Evolutionary conservation across 352 stramenopile species (phyloP), one percentile per base, ranked within the genome.

Genomic region (Globisporangium mamillatum): DNA sequence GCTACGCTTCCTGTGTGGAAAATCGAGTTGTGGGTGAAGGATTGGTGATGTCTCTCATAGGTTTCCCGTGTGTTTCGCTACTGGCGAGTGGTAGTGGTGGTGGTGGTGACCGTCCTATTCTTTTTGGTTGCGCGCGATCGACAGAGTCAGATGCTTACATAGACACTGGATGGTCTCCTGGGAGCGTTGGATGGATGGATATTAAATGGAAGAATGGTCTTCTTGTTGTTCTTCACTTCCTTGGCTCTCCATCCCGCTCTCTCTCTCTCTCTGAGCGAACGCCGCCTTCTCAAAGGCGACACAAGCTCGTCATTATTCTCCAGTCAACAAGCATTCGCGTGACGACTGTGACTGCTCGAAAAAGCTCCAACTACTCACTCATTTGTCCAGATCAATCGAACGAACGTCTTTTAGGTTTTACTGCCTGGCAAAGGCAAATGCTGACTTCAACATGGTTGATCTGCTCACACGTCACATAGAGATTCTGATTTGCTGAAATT

Each of bases 211-310:
- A 60, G 55, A 60, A 27, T 44, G 27, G 18, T 4, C 12, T 20
- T 50, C 32, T 63, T 63, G 20, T 63, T 62, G 16, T 62, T 50
- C 57, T 44, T 52, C 32, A 20, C 10, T 29, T 63, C 29, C 5
- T 20, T 48, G 41, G 56, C 5, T 14, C 32, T 12, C 8, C 32
- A 38, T 63, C 20, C 8, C 55, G 20, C 7, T 53, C 58, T 32
- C 29, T 29, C 27, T 29, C 27, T 29, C 27, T 48, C 57, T 54
- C 34, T 41, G 34, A 22, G 16, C 44, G n/a, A 52, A 52, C 18
- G 18, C 44, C 18, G 18, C 44, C 44, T 52, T 16, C 41, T 22
- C 44, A 52, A 52, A 52, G 44, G 44, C 44, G 44, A 24, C 44
- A 52, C 44, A 24, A 63, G 32, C 36, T 62, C 34, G 29, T 38